phyloP scores from a whole-genome alignment of 2,329 filamentous ascomycete genomes.

The Moelleriella libera region DNA sequence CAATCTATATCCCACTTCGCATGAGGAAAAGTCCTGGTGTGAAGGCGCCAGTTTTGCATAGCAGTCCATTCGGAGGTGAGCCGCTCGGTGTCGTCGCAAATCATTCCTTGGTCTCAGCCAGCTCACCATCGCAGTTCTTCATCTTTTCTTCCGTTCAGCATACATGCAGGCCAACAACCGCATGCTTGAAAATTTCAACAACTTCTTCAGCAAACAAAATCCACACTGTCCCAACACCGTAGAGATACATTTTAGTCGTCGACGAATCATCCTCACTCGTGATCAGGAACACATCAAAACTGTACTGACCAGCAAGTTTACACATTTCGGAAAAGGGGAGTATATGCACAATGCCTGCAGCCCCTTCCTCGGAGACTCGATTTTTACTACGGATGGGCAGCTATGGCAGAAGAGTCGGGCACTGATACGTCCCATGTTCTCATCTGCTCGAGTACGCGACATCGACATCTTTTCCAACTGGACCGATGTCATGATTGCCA shows the following conservation, averaged over 20 bases:
- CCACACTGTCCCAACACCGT: constrained; percentile 11
- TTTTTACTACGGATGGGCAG: constrained; percentile 68
- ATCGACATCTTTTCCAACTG: constrained; percentile 57
- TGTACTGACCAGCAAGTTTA: constrained; percentile 73
- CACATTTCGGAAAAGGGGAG: constrained; percentile 69
- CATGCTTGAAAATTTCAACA: constrained; percentile 6
- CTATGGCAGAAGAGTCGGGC: constrained; percentile 67
- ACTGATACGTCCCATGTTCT: constrained; percentile 74
- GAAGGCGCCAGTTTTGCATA: constrained; percentile 3
- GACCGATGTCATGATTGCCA: constrained; percentile 5
- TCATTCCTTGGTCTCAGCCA: no score
- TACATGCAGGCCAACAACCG: constrained; percentile 8
- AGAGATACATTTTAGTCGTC: constrained; percentile 40
- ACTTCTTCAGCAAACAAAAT: constrained; percentile 3
- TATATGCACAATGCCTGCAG: constrained; percentile 63
- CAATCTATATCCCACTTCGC: constrained; percentile 3
- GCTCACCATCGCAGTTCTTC: neutral
- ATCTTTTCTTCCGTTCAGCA: constrained; percentile 3
- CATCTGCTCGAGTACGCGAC: constrained; percentile 71
- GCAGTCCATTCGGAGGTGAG: constrained; percentile 5
- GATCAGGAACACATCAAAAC: constrained; percentile 89
- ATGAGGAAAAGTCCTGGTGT: constrained; percentile 5
- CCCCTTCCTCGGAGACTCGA: constrained; percentile 59
- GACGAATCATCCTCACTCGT: constrained; percentile 58
- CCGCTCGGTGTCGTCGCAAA: no score